Evolutionary conservation across 352 stramenopile genomes (phyloP).

Genomic region (Pythium diclinum): DNA sequence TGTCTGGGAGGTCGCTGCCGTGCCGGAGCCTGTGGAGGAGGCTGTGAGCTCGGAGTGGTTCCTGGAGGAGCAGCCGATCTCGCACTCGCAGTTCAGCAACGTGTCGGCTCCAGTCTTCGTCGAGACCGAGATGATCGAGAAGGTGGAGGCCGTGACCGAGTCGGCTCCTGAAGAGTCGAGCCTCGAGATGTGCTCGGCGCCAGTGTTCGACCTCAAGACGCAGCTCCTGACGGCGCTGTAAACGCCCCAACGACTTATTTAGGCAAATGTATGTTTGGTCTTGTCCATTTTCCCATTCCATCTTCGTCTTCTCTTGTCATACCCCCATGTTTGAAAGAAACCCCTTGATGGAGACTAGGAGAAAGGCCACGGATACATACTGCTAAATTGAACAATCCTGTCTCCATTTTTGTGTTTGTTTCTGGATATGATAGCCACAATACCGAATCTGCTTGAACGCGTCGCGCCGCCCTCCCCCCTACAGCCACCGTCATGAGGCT

Average conservation of each 20-base stretch:
- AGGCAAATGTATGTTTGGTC: constrained; percentile 17
- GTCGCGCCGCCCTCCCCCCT: background rate
- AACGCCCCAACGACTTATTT: constrained; percentile 12
- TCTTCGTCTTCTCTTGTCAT: too few relatives aligned
- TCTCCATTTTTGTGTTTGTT: constrained; percentile 9
- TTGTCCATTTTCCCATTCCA: background rate
- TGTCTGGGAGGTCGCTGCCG: background rate
- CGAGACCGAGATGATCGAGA: constrained; percentile 7
- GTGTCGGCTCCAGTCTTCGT: background rate
- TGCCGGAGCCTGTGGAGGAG: background rate
- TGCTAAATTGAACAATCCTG: constrained; percentile 4
- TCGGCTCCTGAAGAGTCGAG: background rate
- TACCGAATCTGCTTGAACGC: constrained; percentile 6
- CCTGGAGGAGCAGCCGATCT: constrained; percentile 1
- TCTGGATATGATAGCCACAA: constrained; percentile 13
- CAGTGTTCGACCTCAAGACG: constrained; percentile 19
- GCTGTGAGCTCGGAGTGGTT: background rate
- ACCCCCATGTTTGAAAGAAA: too few relatives aligned
- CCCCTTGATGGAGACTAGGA: too few relatives aligned
- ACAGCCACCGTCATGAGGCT: background rate
- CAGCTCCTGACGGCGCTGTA: constrained; percentile 17
- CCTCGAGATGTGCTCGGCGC: constrained; percentile 12
- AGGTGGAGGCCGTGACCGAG: background rate
- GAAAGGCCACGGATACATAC: too few relatives aligned
- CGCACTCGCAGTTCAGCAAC: constrained; percentile 7